A percentile compares a stretch with the other conserved stretches of the same genome.
Evolutionary conservation across 768 basidiomycete genomes (phyloP).

Genomic region (Pulveroboletus frians): DNA sequence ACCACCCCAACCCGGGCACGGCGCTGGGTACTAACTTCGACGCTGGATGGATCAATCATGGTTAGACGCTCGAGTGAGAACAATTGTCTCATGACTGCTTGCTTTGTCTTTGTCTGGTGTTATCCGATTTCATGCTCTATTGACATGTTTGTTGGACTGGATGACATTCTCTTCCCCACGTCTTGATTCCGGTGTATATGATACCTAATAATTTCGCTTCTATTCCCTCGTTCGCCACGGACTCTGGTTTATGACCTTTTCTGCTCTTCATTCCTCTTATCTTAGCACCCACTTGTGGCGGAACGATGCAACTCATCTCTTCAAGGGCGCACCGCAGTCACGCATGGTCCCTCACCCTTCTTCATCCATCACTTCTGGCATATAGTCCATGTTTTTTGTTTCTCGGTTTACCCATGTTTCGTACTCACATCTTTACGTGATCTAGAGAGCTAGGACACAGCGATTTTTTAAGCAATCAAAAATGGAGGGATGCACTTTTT

Average conservation of each 20-base stretch:
- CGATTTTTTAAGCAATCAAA: too few species aligned
- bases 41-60: not conserved
- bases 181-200: too few species aligned
- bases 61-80: conserved; percentile 6
- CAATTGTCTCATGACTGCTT: not conserved
- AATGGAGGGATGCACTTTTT: too few species aligned
- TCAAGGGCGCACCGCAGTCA: not conserved
- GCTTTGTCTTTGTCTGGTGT: not conserved
- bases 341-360: not conserved
- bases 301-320: not conserved
- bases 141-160: conserved; percentile 10
- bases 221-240: conserved; percentile 9
- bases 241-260: conserved; percentile 1
- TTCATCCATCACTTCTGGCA: not conserved
- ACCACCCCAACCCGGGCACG: conserved; percentile 43
- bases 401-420: too few species aligned
- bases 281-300: conserved; percentile 5
- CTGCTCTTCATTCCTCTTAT: not conserved
- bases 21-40: conserved; percentile 9
- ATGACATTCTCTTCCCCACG: conserved; percentile 2
- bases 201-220: conserved; percentile 6
- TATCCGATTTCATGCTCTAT: conserved; percentile 1
- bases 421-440: too few species aligned
- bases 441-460: too few species aligned
- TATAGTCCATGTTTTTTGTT: too few species aligned